Percentiles rank a stretch among this genome's conserved stretches.
These are phyloP conservation scores for Starmera quercuum DNA, from an alignment of 805 yeast species.

Conservation along the genomic window DNA sequence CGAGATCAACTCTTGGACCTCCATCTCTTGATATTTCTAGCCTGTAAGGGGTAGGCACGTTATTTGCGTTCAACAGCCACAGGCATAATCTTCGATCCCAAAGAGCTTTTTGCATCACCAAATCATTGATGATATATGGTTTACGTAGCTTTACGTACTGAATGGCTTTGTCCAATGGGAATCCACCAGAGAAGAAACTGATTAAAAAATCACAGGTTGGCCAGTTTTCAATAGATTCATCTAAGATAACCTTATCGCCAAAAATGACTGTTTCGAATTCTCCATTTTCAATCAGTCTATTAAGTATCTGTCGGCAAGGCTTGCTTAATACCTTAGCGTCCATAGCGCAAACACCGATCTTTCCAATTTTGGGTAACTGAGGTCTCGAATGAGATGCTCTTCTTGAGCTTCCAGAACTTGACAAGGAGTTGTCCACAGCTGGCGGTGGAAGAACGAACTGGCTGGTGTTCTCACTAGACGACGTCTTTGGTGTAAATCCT, in stretches of 20 bases:
- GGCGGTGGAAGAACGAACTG: slow-evolving; percentile 18
- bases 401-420: slow-evolving; percentile 6
- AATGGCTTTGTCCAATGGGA: slow-evolving; percentile 94
- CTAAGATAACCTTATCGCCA: slow-evolving; percentile 94
- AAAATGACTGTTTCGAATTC: slow-evolving; percentile 95
- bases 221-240: slow-evolving; percentile 93
- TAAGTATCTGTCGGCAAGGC: slow-evolving; percentile 89
- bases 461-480: slow-evolving; percentile 37
- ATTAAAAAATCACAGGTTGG: slow-evolving; percentile 96
- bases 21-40: slow-evolving; percentile 93
- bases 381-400: slow-evolving; percentile 21
- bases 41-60: slow-evolving; percentile 87
- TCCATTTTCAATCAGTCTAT: slow-evolving; percentile 81
- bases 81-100: slow-evolving; percentile 96
- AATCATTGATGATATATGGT: slow-evolving; percentile 84
- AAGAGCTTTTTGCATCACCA: slow-evolving; percentile 84
- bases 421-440: slow-evolving; percentile 6
- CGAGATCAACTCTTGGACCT: slow-evolving; percentile 80
- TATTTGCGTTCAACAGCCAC: slow-evolving; percentile 64
- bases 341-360: slow-evolving; percentile 98
- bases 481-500: slow-evolving; percentile 64
- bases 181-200: slow-evolving; percentile 91
- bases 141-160: slow-evolving; percentile 81
- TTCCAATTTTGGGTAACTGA: slow-evolving; percentile 69
- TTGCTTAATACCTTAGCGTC: slow-evolving; percentile 93